Evolutionary conservation across 208 protist genomes (phyloP), one percentile per base, ranked within the genome.

Genomic region (Trypanosoma congolense): DNA sequence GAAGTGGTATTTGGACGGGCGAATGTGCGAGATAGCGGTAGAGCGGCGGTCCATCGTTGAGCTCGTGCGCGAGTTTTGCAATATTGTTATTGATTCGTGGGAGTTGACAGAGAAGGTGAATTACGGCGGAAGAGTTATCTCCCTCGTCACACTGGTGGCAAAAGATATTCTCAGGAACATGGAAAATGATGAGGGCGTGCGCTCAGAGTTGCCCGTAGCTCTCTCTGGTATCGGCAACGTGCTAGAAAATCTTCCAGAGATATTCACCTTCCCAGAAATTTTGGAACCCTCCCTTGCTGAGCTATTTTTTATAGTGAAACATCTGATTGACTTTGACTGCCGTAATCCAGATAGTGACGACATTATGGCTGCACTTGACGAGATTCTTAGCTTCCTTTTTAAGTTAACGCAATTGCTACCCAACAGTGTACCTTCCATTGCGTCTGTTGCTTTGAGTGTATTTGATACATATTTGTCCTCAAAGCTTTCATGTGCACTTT

Each of bases 351-450:
- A 80, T 31, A 68, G 86, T 56, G 75, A 82, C 5, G 56, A 69
- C 38, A 64, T 90, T 24, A 77, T 90, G 77, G 71, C 83, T 24
- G 71, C 68, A 33, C 56, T 94, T 14, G 80, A 94, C 47, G 79
- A 85, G 56, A 18, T 71, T 53, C 57, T 94, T 21, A 60, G 61
- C 38, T 60, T 45, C 9, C 26, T 68, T n/a, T 68, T 68, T 44
- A 55, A 56, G 33, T n/a, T 61, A 42, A n/a, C 47, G 25, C 21
- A 19, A 6, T 51, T 51, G 16, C n/a, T 6, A 9, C 38, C 40
- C 14, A 29, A 10, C 33, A 16, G 36, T 28, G 46, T 28, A 30
- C 8, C 6, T 18, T 33, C 22, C 30, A 19, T 18, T 47, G 25
- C 9, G 25, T 3, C 45, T 40, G 18, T 42, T 4, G 52, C 25